Base-by-base conservation (phyloP, 2,329 filamentous ascomycete genomes). In the Knufia fluminis region DNA sequence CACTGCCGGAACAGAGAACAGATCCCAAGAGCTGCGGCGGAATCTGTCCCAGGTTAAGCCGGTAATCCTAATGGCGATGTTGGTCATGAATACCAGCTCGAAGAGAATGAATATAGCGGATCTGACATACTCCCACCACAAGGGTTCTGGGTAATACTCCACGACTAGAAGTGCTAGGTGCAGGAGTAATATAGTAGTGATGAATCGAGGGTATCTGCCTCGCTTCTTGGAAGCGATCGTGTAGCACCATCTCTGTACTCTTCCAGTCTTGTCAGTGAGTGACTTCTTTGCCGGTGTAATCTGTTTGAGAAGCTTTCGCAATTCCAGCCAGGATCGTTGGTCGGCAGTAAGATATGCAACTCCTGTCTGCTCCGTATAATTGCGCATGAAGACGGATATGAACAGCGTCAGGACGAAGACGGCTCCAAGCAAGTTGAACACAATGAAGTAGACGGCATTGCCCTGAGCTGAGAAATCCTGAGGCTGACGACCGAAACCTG, bases 301-400 rank as follows among this genome's bases (percentile, higher is more conserved):
- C 64, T 97, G 92, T 46, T 87, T 79, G 33, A 98, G 72, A 20
- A 96, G 74, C 68, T 98, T 98, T 50, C 92, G 80, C 58, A 98
- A 69, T 66, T 98, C 92, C 12, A 98, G 78, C 92, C 92, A 98
- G 0, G 91, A 95, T 59, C 92, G 83, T 65, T 98, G 92, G 60
- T 98, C 92, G 0, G 90, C 85, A 1, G 92, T 98, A 60, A 98
- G 72, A 64, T 91, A 98, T 2, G 92, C 92, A 38, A 98, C 92
- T 1, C 92, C 92, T 0, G 92, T 98, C 68, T 97, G 90, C 68
- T 98, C 92, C 0, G 92, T 98, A 68, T 98, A 98, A 66, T 96
- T 98, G 53, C 92, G 87, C 92, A 98, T 98, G 66, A 98, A 98
- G 53, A 98, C 92, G 50, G 92, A 97, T 42, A 98, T 94, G 66